These are phyloP conservation scores for Aspergillus cavernicola DNA, from an alignment of 495 filamentous ascomycete species.

Conservation along the genomic window DNA sequence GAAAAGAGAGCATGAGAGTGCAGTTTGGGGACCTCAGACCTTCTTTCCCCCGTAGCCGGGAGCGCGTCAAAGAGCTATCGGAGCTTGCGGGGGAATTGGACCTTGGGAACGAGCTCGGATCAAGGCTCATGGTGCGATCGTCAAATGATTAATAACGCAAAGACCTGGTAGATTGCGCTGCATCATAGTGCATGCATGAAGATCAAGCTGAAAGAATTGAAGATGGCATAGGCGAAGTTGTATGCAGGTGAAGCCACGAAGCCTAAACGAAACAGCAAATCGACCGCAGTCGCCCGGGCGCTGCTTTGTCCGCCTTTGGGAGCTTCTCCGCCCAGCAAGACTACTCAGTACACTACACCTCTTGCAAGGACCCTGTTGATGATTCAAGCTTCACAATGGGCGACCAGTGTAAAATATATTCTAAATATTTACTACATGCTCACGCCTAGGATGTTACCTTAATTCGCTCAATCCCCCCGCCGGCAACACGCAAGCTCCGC, in stretches of 20 bases:
- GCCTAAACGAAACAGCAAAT: conserved; percentile 25
- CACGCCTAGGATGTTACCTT: conserved; percentile 1
- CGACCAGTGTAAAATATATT: background rate
- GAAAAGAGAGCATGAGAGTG: background rate
- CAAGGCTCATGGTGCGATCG: conserved; percentile 63
- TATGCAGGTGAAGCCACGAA: conserved; percentile 25
- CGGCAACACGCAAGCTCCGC: background rate
- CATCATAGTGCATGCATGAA: conserved; percentile 40
- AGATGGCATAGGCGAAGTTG: conserved; percentile 14
- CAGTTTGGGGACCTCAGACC: conserved; percentile 30
- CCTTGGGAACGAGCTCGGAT: conserved; percentile 59
- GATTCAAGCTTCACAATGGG: conserved; percentile 1
- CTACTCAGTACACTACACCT: background rate
- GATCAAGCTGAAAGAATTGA: conserved; percentile 12
- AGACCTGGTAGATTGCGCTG: conserved; percentile 20
- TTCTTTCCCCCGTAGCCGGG: conserved; percentile 50
- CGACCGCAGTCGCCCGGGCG: conserved; percentile 2
- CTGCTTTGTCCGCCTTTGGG: conserved; percentile 13
- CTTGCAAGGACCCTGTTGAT: background rate
- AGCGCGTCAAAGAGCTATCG: conserved; percentile 66
- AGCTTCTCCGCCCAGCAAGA: background rate
- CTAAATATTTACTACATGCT: background rate
- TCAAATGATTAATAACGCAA: conserved; percentile 24
- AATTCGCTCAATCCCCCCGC: background rate
- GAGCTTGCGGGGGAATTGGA: conserved; percentile 74